Percentiles rank a stretch among this genome's conserved stretches.
Evolutionary conservation across 2,329 filamentous ascomycete species (phyloP).

Genomic region (Ophiostoma ulmi): DNA sequence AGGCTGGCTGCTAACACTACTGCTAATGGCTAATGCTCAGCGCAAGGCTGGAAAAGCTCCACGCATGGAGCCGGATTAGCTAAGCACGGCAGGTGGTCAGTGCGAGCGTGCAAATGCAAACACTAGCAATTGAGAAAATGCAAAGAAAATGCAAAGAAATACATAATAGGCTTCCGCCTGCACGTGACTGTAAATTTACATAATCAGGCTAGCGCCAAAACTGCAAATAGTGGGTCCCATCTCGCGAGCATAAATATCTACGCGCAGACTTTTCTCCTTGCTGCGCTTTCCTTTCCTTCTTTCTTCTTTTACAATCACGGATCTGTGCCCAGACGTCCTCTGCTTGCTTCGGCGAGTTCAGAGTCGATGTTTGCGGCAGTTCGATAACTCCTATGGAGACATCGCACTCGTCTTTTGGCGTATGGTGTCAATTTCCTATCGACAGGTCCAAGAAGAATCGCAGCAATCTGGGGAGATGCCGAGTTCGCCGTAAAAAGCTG

Average conservation of each 20-base stretch:
- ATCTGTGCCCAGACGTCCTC: slow-evolving; percentile 84
- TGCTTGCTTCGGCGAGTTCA: slow-evolving; percentile 52
- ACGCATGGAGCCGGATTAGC: slow-evolving; percentile 27
- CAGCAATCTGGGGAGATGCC: slow-evolving; percentile 49
- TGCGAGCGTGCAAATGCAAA: slow-evolving; percentile 14
- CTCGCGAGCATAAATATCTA: slow-evolving; percentile 14
- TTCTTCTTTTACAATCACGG: slow-evolving; percentile 49
- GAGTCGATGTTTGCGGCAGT: slow-evolving; percentile 77
- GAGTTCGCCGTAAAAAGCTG: slow-evolving; percentile 63
- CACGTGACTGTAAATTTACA: slow-evolving; percentile 5
- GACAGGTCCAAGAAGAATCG: slow-evolving; percentile 87
- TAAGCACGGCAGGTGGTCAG: slow-evolving; percentile 16
- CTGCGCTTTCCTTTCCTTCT: slow-evolving; percentile 32
- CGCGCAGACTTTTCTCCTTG: slow-evolving; percentile 32
- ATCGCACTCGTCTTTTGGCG: slow-evolving; percentile 45
- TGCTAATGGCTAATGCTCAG: background rate
- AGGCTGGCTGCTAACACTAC: background rate
- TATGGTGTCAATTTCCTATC: slow-evolving; percentile 87
- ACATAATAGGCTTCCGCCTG: background rate
- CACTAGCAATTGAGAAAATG: background rate
- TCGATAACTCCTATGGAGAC: slow-evolving; percentile 79
- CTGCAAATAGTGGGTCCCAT: background rate
- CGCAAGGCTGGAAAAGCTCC: slow-evolving; percentile 17
- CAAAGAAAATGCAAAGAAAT: background rate
- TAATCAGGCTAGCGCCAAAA: background rate